phyloP scores from a whole-genome alignment of 140 eudicot genomes.

The Bidens hawaiensis region DNA sequence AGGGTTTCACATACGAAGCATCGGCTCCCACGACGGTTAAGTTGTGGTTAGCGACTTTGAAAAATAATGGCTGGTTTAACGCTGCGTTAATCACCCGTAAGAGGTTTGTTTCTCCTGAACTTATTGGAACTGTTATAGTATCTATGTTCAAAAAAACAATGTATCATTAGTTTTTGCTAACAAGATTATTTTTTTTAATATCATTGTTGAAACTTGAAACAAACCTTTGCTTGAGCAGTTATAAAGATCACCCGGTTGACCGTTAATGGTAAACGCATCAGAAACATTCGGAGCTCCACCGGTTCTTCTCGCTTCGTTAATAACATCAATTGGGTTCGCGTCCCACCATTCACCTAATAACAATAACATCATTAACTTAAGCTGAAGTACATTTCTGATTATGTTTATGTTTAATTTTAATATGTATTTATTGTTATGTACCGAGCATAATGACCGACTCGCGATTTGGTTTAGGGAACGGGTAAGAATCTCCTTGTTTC shows the following conservation, averaged over 20 bases:
- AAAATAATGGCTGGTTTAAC: conserved; percentile 78
- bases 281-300: conserved; percentile 88
- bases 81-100: conserved; percentile 74
- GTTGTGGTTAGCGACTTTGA: conserved; percentile 67
- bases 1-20: conserved; percentile 86
- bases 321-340: conserved; percentile 65
- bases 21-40: conserved; percentile 85
- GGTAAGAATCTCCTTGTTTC: conserved; percentile 62
- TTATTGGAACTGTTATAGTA: conserved; percentile 54
- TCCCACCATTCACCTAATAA: conserved; percentile 96
- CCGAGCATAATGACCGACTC: conserved; percentile 75
- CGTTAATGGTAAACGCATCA: conserved; percentile 92
- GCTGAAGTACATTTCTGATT: background rate
- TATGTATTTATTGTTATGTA: conserved; percentile 28
- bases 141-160: conserved; percentile 36
- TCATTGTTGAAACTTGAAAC: conserved; percentile 11
- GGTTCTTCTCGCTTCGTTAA: conserved; percentile 63
- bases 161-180: background rate
- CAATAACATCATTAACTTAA: background rate
- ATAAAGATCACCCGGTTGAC: conserved; percentile 94
- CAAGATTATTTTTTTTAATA: background rate
- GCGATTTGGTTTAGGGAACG: conserved; percentile 69
- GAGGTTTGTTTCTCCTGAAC: conserved; percentile 67
- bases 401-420: background rate
- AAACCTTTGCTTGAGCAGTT: conserved; percentile 82